Evolutionary conservation across 2,329 filamentous ascomycete species (phyloP).

Genomic region (Cryphonectria nitschkei): DNA sequence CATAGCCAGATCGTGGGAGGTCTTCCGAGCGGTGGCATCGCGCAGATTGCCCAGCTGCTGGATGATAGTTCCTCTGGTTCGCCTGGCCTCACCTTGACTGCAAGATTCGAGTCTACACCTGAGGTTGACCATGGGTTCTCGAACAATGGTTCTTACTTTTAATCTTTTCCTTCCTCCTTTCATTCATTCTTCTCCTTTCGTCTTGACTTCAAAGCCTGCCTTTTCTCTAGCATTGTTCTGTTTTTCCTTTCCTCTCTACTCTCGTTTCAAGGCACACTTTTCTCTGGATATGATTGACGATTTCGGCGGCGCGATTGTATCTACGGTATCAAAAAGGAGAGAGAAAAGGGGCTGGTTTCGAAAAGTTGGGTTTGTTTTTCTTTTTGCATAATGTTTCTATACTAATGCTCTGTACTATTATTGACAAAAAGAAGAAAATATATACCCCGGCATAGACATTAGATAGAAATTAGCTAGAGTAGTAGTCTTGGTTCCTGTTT

Average conservation of each 20-base stretch:
- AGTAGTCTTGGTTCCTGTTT: neutral
- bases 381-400: slow-evolving; percentile 3
- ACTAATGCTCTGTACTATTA: slow-evolving; percentile 8
- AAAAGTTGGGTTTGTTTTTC: slow-evolving; percentile 13
- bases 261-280: neutral
- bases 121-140: slow-evolving; percentile 23
- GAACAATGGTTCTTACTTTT: slow-evolving; percentile 22
- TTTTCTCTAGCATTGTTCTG: neutral
- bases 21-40: slow-evolving; percentile 23
- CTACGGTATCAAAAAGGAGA: neutral
- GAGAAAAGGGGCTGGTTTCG: slow-evolving; percentile 7
- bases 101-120: slow-evolving; percentile 28
- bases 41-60: slow-evolving; percentile 14
- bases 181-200: neutral
- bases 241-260: neutral
- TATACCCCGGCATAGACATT: slow-evolving; percentile 28
- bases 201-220: neutral
- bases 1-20: slow-evolving; percentile 28
- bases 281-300: slow-evolving; percentile 12
- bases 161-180: neutral
- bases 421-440: slow-evolving; percentile 10
- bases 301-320: slow-evolving; percentile 1
- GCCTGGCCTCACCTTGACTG: slow-evolving; percentile 25
- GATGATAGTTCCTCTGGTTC: slow-evolving; percentile 18
- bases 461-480: slow-evolving; percentile 20